These are phyloP conservation scores for Starmerella sirachaensis DNA, from an alignment of 805 yeast genomes.

Conservation along the genomic window DNA sequence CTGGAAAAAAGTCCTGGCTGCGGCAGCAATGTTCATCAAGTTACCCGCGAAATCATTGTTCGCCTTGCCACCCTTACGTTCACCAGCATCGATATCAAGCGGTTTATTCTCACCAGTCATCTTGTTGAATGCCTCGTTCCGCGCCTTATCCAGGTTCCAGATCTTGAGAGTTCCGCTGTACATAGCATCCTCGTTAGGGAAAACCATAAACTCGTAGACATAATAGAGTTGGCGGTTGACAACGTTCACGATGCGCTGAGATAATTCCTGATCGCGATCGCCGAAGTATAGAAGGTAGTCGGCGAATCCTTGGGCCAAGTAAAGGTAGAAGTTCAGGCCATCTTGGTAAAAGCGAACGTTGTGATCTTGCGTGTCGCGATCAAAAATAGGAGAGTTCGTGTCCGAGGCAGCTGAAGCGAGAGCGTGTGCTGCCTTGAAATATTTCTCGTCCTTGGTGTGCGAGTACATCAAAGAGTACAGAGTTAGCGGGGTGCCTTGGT, in stretches of 20 bases:
- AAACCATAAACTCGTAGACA: conserved; percentile 45
- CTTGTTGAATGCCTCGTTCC: conserved; percentile 39
- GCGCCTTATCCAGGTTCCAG: conserved; percentile 39
- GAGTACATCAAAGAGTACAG: conserved; percentile 41
- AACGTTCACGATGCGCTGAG: conserved; percentile 30
- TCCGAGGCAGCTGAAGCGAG: conserved; percentile 48
- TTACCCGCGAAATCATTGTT: conserved; percentile 36
- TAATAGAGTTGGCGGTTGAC: conserved; percentile 43
- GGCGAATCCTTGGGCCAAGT: conserved; percentile 55
- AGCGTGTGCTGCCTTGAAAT: conserved; percentile 31
- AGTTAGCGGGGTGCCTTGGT: conserved; percentile 53
- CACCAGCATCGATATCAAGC: conserved; percentile 41
- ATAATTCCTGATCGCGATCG: conserved; percentile 28
- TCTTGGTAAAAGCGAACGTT: conserved; percentile 54
- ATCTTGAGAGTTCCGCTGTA: conserved; percentile 52
- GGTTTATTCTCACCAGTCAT: conserved; percentile 46
- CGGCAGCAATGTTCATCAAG: conserved; percentile 52
- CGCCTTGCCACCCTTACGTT: conserved; percentile 36
- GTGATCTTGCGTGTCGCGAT: conserved; percentile 45
- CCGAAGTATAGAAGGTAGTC: conserved; percentile 47
- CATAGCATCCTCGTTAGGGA: conserved; percentile 42
- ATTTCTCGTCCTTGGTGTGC: conserved; percentile 40
- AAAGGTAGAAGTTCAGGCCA: conserved; percentile 49
- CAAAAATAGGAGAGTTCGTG: conserved; percentile 44
- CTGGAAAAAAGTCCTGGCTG: conserved; percentile 59